Percentiles rank a stretch among this genome's conserved stretches.
phyloP scores from a whole-genome alignment of 495 filamentous ascomycete genomes.

The Daldinia vernicosa region DNA sequence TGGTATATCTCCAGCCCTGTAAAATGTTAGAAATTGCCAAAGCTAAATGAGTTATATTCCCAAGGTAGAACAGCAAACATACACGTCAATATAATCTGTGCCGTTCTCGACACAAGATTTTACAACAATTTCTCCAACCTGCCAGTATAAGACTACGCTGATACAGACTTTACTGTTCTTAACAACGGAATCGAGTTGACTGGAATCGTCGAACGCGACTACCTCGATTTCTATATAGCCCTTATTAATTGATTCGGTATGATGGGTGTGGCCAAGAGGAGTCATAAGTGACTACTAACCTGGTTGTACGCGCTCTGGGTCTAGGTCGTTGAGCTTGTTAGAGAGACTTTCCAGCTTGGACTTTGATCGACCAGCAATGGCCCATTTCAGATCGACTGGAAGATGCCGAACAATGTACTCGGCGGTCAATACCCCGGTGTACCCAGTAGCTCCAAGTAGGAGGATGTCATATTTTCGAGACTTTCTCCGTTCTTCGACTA shows the following conservation, averaged over 20 bases:
- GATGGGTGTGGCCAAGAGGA: neutral
- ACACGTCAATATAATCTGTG: conserved; percentile 80
- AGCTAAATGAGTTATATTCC: neutral
- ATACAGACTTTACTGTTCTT: conserved; percentile 73
- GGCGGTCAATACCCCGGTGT: conserved; percentile 75
- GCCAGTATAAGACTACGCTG: conserved; percentile 76
- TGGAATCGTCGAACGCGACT: conserved; percentile 53
- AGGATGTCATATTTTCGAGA: conserved; percentile 29
- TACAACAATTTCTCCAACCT: conserved; percentile 76
- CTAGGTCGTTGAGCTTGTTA: conserved; percentile 66
- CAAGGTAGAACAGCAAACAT: neutral
- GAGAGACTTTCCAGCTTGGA: conserved; percentile 70
- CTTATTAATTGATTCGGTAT: neutral
- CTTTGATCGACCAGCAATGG: conserved; percentile 76
- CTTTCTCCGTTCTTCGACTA: conserved; percentile 7
- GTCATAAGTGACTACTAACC: conserved; percentile 53
- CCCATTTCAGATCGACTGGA: conserved; percentile 80
- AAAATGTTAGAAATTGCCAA: neutral
- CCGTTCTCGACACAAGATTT: conserved; percentile 78
- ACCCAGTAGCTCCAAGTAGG: conserved; percentile 72
- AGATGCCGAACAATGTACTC: conserved; percentile 71
- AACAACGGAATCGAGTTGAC: conserved; percentile 65
- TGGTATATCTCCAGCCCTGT: conserved; percentile 71
- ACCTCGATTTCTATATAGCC: conserved; percentile 24
- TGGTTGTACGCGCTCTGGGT: conserved; percentile 69